Evolutionary conservation across 2,329 filamentous ascomycete species (phyloP).

Genomic region (Beauveria brongniartii): DNA sequence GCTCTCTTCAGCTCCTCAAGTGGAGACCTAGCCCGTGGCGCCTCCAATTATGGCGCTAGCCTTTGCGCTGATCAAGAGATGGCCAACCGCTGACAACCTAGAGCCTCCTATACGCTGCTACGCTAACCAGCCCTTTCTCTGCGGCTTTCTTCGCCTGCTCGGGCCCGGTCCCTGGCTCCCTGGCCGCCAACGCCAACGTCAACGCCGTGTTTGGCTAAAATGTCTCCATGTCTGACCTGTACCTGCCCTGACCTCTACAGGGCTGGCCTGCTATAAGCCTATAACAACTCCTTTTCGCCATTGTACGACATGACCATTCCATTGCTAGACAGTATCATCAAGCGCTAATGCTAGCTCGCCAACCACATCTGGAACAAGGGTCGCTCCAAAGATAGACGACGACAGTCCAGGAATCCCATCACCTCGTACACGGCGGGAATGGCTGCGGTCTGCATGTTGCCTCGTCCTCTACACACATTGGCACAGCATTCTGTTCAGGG

Average conservation of each 20-base stretch:
- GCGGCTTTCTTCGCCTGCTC: neutral
- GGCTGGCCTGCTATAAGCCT: neutral
- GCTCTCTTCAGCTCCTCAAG: neutral
- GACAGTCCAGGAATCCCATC: neutral
- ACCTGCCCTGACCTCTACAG: neutral
- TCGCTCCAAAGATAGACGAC: neutral
- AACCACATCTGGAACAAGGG: constrained; percentile 5
- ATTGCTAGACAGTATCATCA: neutral
- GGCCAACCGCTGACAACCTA: constrained; percentile 8
- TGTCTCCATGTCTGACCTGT: neutral
- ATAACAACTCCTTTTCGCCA: neutral
- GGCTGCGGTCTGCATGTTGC: neutral
- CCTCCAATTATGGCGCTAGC: constrained; percentile 6
- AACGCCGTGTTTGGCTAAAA: neutral
- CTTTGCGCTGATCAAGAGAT: constrained; percentile 10
- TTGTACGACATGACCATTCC: constrained; percentile 7
- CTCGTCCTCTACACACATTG: neutral
- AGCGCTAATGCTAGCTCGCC: constrained; percentile 2
- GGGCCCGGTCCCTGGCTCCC: constrained; percentile 5
- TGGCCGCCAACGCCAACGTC: neutral
- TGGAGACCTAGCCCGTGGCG: neutral
- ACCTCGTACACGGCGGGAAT: constrained; percentile 4
- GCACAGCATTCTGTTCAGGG: neutral
- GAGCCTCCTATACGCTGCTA: constrained; percentile 9
- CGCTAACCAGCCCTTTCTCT: neutral